phyloP scores from a whole-genome alignment of 192 early-diverging fungal genomes.

The Gorgonomyces haynaldii region DNA sequence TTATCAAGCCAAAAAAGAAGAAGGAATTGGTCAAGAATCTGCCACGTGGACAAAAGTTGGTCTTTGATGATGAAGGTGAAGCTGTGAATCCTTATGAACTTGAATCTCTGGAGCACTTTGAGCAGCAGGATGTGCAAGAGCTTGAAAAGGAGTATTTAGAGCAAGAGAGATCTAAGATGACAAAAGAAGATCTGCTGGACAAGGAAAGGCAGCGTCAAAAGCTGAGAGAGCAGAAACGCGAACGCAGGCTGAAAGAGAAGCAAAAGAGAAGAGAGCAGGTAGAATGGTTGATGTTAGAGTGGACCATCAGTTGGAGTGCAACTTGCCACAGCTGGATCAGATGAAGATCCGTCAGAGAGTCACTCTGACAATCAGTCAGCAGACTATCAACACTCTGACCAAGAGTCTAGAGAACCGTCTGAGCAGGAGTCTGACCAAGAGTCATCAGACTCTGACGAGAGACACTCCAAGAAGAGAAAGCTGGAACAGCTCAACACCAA shows the following conservation, averaged over 20 bases:
- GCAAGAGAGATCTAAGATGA: constrained; percentile 55
- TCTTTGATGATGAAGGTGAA: constrained; percentile 93
- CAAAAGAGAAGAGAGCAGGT: constrained; percentile 2
- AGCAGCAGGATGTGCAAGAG: constrained; percentile 52
- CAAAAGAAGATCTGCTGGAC: constrained; percentile 66
- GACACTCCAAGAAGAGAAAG: too few relatives aligned
- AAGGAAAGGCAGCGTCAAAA: constrained; percentile 61
- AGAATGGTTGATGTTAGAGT: background rate
- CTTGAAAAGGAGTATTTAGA: constrained; percentile 63
- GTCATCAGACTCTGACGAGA: too few relatives aligned
- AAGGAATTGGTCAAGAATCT: constrained; percentile 53
- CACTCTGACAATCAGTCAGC: too few relatives aligned
- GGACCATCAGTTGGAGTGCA: constrained; percentile 2
- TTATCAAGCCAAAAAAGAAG: constrained; percentile 34
- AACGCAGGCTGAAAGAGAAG: constrained; percentile 13
- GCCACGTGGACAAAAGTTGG: constrained; percentile 61
- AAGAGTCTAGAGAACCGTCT: too few relatives aligned
- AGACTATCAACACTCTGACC: too few relatives aligned
- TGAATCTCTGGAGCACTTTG: constrained; percentile 71
- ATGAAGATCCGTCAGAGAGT: too few relatives aligned
- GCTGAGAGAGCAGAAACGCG: constrained; percentile 50
- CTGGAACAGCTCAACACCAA: too few relatives aligned
- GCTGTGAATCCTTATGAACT: constrained; percentile 61
- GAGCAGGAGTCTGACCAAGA: too few relatives aligned
- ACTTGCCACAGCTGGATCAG: background rate